Percentiles rank a stretch among this genome's conserved stretches.
phyloP scores from a whole-genome alignment of 2,329 filamentous ascomycete species.

The Trichoderma breve region DNA sequence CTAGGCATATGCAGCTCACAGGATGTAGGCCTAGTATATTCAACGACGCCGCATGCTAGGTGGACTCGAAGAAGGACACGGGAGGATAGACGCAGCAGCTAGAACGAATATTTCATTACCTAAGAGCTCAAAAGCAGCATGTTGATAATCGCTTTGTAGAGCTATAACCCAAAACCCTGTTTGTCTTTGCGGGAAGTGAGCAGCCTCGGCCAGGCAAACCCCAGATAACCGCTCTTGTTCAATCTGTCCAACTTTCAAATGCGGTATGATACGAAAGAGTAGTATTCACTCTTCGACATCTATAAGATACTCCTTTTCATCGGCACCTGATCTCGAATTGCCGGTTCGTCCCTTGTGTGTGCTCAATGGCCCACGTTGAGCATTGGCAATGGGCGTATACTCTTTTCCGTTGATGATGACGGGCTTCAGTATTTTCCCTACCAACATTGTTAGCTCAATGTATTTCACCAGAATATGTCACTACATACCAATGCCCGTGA shows the following conservation, averaged over 20 bases:
- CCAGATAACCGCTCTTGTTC: background rate
- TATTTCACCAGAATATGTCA: background rate
- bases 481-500: slow-evolving; percentile 16
- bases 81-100: background rate
- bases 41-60: background rate
- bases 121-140: background rate
- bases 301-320: background rate
- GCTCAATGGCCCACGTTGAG: background rate
- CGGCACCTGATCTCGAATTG: background rate
- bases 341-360: slow-evolving; percentile 9
- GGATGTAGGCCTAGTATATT: background rate
- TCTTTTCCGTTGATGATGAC: slow-evolving; percentile 7
- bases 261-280: background rate
- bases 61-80: background rate
- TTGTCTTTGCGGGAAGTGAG: too few species aligned
- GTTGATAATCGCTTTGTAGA: background rate
- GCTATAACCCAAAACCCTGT: rapidly evolving
- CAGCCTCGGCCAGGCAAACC: background rate
- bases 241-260: background rate
- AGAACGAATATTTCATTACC: background rate
- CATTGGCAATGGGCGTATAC: slow-evolving; percentile 4
- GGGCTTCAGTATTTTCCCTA: slow-evolving; percentile 2
- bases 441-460: background rate
- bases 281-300: background rate
- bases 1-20: background rate